Conservation (phyloP, 2,329 filamentous ascomycete species). For the Aspergillus tubingensis region DNA sequence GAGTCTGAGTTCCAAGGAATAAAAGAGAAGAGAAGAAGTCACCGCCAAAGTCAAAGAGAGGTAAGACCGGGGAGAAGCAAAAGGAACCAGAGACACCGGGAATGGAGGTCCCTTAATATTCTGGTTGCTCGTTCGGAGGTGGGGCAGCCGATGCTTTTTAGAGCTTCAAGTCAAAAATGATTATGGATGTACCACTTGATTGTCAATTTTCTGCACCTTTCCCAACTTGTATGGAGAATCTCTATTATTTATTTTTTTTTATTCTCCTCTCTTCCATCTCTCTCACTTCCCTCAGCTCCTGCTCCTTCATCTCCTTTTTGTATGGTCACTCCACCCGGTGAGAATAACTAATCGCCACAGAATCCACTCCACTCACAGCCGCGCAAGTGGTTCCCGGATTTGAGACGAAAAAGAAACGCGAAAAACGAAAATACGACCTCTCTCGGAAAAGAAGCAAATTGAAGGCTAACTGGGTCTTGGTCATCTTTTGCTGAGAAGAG, state of each 20-base stretch:
- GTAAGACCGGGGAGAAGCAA: constrained; percentile 6
- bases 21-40: neutral
- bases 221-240: neutral
- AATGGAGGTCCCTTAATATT: neutral
- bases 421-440: neutral
- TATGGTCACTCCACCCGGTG: neutral
- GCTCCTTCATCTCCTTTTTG: neutral
- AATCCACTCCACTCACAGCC: neutral
- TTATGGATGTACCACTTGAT: neutral
- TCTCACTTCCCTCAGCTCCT: neutral
- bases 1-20: neutral
- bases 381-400: neutral
- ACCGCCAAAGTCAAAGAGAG: constrained; percentile 2
- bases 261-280: neutral
- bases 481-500: constrained; percentile 12
- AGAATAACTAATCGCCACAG: neutral
- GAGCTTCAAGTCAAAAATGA: neutral
- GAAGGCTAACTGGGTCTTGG: neutral
- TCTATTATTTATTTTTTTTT: neutral
- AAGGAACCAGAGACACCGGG: neutral
- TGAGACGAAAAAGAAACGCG: constrained; percentile 13
- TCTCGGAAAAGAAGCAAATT: neutral
- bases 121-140: constrained; percentile 1
- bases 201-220: neutral
- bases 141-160: neutral